phyloP scores from a whole-genome alignment of 2,329 filamentous ascomycete species.

The Ascochyta clinopodiicola region DNA sequence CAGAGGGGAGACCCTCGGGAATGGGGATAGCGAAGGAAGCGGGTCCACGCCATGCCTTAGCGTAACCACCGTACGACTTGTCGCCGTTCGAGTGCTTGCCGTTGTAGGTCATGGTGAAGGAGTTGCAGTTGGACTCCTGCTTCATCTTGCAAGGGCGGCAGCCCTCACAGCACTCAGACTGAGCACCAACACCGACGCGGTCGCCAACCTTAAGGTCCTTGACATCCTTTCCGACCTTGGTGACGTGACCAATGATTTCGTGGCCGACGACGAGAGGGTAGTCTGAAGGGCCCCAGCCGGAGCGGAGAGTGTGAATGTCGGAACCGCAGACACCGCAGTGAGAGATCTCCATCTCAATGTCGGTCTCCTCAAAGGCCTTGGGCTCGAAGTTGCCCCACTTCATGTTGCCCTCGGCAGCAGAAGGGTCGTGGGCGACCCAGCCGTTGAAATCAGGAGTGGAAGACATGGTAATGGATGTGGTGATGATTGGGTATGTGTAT shows the following conservation, averaged over 20 bases:
- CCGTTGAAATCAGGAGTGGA: conserved; percentile 58
- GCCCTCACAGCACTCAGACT: conserved; percentile 56
- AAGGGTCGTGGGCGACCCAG: conserved; percentile 61
- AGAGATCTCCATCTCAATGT: conserved; percentile 53
- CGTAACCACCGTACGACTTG: conserved; percentile 68
- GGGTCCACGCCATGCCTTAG: conserved; percentile 72
- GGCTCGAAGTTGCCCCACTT: conserved; percentile 56
- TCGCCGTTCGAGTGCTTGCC: conserved; percentile 62
- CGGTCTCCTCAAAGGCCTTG: conserved; percentile 68
- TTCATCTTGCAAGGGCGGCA: conserved; percentile 57
- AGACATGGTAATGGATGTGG: conserved; percentile 20
- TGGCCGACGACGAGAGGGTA: conserved; percentile 55
- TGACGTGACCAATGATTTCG: conserved; percentile 50
- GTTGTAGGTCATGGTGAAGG: conserved; percentile 55
- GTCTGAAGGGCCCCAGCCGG: conserved; percentile 57
- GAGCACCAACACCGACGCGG: conserved; percentile 61
- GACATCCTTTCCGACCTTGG: conserved; percentile 50
- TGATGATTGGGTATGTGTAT: not conserved
- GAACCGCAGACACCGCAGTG: conserved; percentile 51
- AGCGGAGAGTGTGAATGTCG: conserved; percentile 45
- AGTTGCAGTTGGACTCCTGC: conserved; percentile 54
- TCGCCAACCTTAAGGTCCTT: conserved; percentile 66
- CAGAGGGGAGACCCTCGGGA: conserved; percentile 69
- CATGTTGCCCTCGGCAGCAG: conserved; percentile 61
- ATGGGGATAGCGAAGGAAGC: conserved; percentile 77